Conservation (phyloP, 2,329 filamentous ascomycete genomes). For the Plenodomus biglobosus region DNA sequence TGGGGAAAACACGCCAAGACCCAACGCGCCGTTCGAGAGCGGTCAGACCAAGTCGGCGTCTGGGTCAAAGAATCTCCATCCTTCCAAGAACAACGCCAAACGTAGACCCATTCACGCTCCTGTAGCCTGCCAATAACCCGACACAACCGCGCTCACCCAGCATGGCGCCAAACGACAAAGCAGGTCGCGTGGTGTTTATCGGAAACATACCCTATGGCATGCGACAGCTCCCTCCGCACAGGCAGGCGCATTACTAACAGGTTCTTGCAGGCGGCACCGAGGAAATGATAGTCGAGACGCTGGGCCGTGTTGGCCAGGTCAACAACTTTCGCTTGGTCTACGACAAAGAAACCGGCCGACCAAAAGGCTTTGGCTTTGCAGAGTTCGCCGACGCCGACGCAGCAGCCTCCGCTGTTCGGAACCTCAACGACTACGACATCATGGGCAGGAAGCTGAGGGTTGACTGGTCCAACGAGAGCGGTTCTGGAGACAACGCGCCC, state of each 20-base stretch:
- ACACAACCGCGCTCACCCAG: not conserved
- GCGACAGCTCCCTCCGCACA: conserved; percentile 15
- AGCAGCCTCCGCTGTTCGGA: conserved; percentile 89
- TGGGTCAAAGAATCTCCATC: conserved; percentile 5
- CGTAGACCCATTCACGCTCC: not conserved
- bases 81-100: not conserved
- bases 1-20: conserved; percentile 12
- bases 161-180: conserved; percentile 60
- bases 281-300: conserved; percentile 93
- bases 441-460: conserved; percentile 93
- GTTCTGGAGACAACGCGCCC: conserved; percentile 59
- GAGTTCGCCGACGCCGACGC: conserved; percentile 93
- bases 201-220: conserved; percentile 82
- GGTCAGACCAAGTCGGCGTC: conserved; percentile 1
- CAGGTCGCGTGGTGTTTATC: conserved; percentile 78
- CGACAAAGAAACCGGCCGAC: conserved; percentile 89
- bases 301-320: conserved; percentile 85
- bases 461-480: conserved; percentile 93
- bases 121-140: not conserved
- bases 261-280: conserved; percentile 75
- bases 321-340: conserved; percentile 91
- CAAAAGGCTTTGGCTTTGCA: conserved; percentile 95
- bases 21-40: not conserved
- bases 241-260: conserved; percentile 13
- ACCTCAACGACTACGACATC: conserved; percentile 92